Evolutionary conservation across 768 basidiomycete genomes (phyloP).

Genomic region (Cyclocybe cylindracea): DNA sequence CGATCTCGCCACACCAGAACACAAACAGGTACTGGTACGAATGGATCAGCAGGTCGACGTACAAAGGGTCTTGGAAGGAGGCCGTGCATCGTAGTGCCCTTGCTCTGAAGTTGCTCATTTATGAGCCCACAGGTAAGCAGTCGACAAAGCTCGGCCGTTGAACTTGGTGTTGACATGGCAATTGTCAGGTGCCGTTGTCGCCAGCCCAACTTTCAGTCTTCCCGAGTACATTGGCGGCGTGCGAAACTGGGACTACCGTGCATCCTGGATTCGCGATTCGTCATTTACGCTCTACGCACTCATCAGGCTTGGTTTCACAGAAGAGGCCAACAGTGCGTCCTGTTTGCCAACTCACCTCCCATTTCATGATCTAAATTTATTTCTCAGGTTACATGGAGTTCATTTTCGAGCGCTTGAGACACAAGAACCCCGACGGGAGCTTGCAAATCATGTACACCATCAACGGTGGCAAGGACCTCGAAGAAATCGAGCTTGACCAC

Average conservation of each 20-base stretch:
- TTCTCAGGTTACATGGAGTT: constrained; percentile 84
- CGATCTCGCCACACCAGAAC: constrained; percentile 30
- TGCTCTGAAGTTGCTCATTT: constrained; percentile 92
- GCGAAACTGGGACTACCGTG: constrained; percentile 77
- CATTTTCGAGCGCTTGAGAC: constrained; percentile 78
- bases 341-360: background rate
- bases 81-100: constrained; percentile 90
- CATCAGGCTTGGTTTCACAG: constrained; percentile 90
- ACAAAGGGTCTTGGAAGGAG: constrained; percentile 94
- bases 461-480: constrained; percentile 83
- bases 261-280: constrained; percentile 93
- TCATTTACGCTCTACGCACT: constrained; percentile 96
- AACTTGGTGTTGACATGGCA: background rate
- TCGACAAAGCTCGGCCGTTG: background rate
- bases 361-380: background rate
- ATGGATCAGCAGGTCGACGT: constrained; percentile 90
- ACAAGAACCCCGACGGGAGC: constrained; percentile 88
- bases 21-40: constrained; percentile 85
- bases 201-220: constrained; percentile 92
- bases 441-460: constrained; percentile 98
- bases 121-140: constrained; percentile 76
- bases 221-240: constrained; percentile 91
- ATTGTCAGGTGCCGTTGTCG: constrained; percentile 78
- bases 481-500: constrained; percentile 82
- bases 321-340: constrained; percentile 81